A percentile compares a stretch with the other conserved stretches of the same genome.
phyloP scores from a whole-genome alignment of 345 rosid species.

The Sisymbrium altissimum region DNA sequence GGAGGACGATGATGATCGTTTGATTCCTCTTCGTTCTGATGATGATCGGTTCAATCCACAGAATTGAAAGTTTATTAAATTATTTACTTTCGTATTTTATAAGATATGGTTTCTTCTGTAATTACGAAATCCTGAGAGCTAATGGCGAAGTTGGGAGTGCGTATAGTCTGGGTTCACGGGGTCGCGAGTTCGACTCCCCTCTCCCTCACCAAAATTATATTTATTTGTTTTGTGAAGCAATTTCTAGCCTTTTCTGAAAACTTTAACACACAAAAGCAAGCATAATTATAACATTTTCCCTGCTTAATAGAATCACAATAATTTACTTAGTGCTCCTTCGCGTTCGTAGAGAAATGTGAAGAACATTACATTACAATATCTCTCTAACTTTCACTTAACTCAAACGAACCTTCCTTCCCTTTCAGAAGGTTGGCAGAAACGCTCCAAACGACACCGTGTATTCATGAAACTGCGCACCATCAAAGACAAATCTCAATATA shows the following conservation, averaged over 20 bases:
- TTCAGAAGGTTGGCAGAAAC: slow-evolving; percentile 25
- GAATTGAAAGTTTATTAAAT: background rate
- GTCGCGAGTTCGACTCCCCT: background rate
- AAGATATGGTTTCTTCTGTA: too few species aligned
- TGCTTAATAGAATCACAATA: slow-evolving; percentile 7
- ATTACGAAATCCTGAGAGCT: accelerated
- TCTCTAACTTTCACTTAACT: background rate
- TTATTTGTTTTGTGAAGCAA: background rate
- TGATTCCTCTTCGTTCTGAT: too few species aligned
- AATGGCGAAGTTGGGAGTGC: background rate
- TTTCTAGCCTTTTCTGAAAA: background rate
- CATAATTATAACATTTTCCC: background rate
- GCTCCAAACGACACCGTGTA: slow-evolving; percentile 23
- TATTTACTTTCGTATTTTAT: too few species aligned
- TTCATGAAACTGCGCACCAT: slow-evolving; percentile 23
- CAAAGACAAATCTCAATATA: background rate
- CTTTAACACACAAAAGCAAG: background rate
- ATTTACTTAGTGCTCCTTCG: background rate
- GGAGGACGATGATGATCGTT: too few species aligned
- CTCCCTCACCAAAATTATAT: too few species aligned
- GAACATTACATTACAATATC: background rate
- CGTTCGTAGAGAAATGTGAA: background rate
- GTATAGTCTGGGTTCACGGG: background rate
- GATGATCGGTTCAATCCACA: background rate
- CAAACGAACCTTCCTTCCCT: background rate